Base-by-base conservation (phyloP, 2,329 filamentous ascomycete genomes). In the Epichloe coenophiala region DNA sequence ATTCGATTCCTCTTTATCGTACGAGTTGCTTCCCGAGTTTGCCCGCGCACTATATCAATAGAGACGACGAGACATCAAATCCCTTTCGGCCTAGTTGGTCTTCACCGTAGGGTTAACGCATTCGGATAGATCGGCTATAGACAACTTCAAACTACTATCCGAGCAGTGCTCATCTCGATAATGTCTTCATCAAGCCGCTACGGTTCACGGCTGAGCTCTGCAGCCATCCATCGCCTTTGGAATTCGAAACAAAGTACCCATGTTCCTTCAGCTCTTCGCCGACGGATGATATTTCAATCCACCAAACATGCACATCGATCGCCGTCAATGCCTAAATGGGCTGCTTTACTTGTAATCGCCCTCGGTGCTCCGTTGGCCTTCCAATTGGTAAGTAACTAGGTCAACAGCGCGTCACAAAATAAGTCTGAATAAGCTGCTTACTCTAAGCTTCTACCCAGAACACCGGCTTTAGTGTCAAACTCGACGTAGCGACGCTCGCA, bases 401-500 rank as follows among this genome's bases (percentile, higher is more conserved):
- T 15, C 23, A 13, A 21, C 17, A 27, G 17, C 21, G 17, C 33
- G 6, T 15, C 15, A 7, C 15, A 12, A 35, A 36, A 43, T 6
- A 42, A 15, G 11, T 36, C 5, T 46, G 47, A 45, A 40, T 4
- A 27, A 12, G n/a, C 33, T 37, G 21, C 33, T 48, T 7, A 47
- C 15, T 21, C 11, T 21, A 17, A 8, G 17, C 31, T 4, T 39
- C 4, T 33, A 37, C 44, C 8, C 59, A 78, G 73, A 63, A 70
- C 49, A 58, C 64, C 53, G 63, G 67, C 47, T 67, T 72, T 51
- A 64, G 69, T 48, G 58, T 68, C 51, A 66, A 70, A 50, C 70
- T 80, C 61, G 85, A 90, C 59, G 62, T 71, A 45, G 76, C 86
- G 33, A 78, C 84, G 40, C 86, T 96, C 58, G 89, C 88, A 60